Conservation (phyloP, 352 stramenopile genomes). For the Elongisporangium senticosum region DNA sequence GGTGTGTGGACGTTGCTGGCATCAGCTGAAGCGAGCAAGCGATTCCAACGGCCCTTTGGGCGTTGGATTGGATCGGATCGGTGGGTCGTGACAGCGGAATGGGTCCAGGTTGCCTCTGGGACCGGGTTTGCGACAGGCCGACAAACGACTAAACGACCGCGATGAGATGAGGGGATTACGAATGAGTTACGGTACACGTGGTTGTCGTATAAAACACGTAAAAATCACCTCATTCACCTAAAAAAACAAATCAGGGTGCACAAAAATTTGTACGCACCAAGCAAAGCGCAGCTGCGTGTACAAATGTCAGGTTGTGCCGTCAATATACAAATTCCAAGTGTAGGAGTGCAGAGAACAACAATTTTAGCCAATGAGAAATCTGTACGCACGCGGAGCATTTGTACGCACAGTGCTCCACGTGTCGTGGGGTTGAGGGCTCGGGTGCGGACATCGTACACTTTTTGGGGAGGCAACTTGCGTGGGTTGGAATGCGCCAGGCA, state of each 20-base stretch:
- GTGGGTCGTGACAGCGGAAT: not conserved
- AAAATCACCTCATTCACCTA: not conserved
- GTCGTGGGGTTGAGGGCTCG: not conserved
- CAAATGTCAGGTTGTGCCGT: constrained; percentile 25
- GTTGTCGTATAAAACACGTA: not conserved
- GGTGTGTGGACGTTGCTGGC: too few species aligned
- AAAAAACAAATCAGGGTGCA: not conserved
- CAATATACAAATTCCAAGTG: constrained; percentile 27
- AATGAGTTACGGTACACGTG: not conserved
- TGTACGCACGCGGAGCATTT: constrained; percentile 2
- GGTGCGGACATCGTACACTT: constrained; percentile 13
- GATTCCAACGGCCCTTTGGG: not conserved
- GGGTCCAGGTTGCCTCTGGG: not conserved
- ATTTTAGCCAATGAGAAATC: not conserved
- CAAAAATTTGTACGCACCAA: constrained; percentile 9
- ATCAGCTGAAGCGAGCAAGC: not conserved
- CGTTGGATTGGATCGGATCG: not conserved
- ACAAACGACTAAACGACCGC: not conserved
- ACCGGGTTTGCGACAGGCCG: not conserved
- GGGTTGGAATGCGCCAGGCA: not conserved
- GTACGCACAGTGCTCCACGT: not conserved
- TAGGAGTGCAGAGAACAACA: not conserved
- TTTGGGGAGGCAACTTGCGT: not conserved
- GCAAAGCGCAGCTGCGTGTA: constrained; percentile 7
- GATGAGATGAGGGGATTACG: not conserved